phyloP scores from a whole-genome alignment of 176 grass and related monocot genomes.

The Avena insularis region DNA sequence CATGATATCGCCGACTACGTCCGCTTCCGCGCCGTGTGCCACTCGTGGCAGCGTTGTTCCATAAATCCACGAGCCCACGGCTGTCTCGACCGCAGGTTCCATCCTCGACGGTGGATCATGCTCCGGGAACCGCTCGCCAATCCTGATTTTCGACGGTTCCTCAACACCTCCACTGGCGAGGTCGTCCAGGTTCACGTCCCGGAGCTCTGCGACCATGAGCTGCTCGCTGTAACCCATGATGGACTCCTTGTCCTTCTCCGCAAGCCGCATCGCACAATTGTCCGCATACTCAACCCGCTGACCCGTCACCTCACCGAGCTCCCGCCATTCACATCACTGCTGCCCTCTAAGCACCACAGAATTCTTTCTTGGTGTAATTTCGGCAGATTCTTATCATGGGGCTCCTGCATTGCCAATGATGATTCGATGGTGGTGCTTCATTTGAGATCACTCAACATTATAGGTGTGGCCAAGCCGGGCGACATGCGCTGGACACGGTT shows the following conservation, averaged over 20 bases:
- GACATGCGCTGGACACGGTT: background rate
- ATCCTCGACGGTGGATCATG: background rate
- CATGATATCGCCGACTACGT: background rate
- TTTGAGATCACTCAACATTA: background rate
- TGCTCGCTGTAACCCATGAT: background rate
- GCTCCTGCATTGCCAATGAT: background rate
- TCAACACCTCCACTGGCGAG: background rate
- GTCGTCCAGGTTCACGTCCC: background rate
- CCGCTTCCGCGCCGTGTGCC: background rate
- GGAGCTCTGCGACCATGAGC: background rate
- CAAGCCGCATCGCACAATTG: rapidly evolving
- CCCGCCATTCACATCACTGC: background rate
- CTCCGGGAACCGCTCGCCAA: background rate
- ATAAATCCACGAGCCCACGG: background rate
- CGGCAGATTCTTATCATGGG: background rate
- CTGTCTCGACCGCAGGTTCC: background rate
- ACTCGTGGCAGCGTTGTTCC: background rate
- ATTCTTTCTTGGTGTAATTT: too few relatives aligned
- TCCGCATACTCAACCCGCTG: background rate
- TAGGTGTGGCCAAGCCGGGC: background rate
- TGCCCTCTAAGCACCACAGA: background rate
- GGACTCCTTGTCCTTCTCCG: background rate
- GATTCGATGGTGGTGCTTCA: background rate
- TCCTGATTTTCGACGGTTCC: background rate
- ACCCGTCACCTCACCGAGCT: background rate